phyloP scores from a whole-genome alignment of 75 land plant genomes.

The Pinus tabuliformis region DNA sequence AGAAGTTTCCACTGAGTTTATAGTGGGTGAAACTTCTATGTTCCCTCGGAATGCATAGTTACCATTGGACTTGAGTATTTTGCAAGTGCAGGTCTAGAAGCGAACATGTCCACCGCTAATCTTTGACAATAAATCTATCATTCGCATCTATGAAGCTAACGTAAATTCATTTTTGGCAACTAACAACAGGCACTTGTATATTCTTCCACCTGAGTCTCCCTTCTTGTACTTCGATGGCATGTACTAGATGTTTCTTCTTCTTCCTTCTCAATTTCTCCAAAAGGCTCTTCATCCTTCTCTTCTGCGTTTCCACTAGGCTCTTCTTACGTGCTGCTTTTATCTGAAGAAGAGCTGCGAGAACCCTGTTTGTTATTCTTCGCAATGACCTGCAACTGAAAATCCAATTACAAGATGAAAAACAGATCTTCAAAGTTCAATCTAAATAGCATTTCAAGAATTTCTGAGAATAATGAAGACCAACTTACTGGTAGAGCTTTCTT shows the following conservation, averaged over 20 bases:
- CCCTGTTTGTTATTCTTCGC: not conserved
- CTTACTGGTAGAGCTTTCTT: slow-evolving; percentile 30
- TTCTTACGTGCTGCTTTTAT: not conserved
- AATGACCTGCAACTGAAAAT: not conserved
- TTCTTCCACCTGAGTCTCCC: slow-evolving; percentile 1
- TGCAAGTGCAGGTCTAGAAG: no score
- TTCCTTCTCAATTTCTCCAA: slow-evolving; percentile 2
- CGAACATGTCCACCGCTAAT: not conserved
- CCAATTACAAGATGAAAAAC: no score
- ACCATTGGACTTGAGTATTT: no score
- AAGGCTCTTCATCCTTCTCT: not conserved
- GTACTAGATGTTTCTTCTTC: not conserved
- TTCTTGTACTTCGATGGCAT: not conserved
- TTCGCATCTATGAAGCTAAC: not conserved
- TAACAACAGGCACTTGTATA: not conserved
- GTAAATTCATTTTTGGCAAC: not conserved
- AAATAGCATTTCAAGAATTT: no score
- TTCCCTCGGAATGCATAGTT: no score
- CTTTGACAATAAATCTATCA: not conserved
- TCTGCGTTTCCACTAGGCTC: not conserved
- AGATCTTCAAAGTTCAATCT: no score
- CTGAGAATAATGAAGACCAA: not conserved
- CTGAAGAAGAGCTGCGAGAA: not conserved
- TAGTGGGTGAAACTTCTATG: no score
- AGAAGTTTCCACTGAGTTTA: no score